These are phyloP conservation scores for Penicillium samsonianum DNA, from an alignment of 495 filamentous ascomycete species.

Conservation along the genomic window DNA sequence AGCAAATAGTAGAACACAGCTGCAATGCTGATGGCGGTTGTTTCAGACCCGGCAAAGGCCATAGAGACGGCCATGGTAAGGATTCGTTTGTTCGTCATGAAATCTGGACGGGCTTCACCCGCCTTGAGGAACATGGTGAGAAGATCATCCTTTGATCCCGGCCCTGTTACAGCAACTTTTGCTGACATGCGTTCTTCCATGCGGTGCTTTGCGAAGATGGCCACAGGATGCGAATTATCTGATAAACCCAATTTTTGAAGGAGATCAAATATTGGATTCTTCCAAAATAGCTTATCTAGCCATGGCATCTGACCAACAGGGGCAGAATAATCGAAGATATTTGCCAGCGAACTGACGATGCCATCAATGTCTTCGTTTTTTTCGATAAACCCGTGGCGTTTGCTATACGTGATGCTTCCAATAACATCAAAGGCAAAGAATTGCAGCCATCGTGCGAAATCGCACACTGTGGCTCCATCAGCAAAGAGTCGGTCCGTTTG, in stretches of 20 bases:
- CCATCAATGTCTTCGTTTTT: conserved; percentile 59
- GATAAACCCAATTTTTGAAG: conserved; percentile 36
- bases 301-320: conserved; percentile 27
- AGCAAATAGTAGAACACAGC: conserved; percentile 67
- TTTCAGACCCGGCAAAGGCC: conserved; percentile 57
- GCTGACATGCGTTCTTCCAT: conserved; percentile 38
- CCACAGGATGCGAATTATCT: conserved; percentile 24
- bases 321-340: conserved; percentile 49
- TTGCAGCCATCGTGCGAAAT: conserved; percentile 74
- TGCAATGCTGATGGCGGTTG: conserved; percentile 63
- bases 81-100: conserved; percentile 65
- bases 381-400: conserved; percentile 64
- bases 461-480: conserved; percentile 46
- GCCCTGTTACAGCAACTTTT: conserved; percentile 17
- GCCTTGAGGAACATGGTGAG: conserved; percentile 51
- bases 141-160: conserved; percentile 41
- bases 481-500: conserved; percentile 64
- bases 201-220: conserved; percentile 47
- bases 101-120: conserved; percentile 51
- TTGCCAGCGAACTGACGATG: conserved; percentile 43
- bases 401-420: conserved; percentile 62
- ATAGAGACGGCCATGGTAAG: conserved; percentile 66
- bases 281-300: not conserved
- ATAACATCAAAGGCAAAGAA: conserved; percentile 80
- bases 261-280: conserved; percentile 22